phyloP scores from a whole-genome alignment of 2,329 filamentous ascomycete species.

The Ilyonectria mors-panacis region DNA sequence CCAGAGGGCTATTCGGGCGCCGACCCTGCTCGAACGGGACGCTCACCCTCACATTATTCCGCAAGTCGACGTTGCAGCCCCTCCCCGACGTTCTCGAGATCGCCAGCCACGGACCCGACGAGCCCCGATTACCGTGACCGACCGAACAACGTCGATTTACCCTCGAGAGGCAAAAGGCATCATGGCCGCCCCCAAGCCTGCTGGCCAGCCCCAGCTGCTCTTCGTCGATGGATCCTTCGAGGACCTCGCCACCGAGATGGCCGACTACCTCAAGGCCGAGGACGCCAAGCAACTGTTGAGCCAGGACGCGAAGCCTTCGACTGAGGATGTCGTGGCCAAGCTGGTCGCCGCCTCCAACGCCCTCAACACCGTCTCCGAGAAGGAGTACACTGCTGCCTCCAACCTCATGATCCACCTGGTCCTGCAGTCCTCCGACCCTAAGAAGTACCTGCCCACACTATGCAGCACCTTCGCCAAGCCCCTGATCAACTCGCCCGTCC shows the following conservation, averaged over 20 bases:
- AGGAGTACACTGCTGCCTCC: conserved; percentile 96
- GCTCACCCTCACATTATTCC: conserved; percentile 50
- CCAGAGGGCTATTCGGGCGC: conserved; percentile 57
- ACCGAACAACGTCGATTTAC: conserved; percentile 35
- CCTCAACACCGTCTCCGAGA: conserved; percentile 91
- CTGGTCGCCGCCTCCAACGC: conserved; percentile 84
- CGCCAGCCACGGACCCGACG: conserved; percentile 38
- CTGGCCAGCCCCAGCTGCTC: conserved; percentile 72
- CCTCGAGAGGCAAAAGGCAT: conserved; percentile 39
- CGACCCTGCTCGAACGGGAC: conserved; percentile 49
- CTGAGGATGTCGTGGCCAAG: conserved; percentile 91
- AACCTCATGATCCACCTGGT: conserved; percentile 97
- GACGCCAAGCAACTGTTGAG: conserved; percentile 83
- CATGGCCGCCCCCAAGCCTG: conserved; percentile 54
- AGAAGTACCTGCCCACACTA: conserved; percentile 88
- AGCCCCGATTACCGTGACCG: conserved; percentile 35
- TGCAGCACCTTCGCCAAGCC: conserved; percentile 93
- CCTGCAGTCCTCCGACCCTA: conserved; percentile 85
- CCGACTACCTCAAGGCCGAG: conserved; percentile 90
- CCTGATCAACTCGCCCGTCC: conserved; percentile 86
- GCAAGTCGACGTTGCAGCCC: conserved; percentile 48
- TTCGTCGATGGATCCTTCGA: conserved; percentile 94
- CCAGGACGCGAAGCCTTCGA: conserved; percentile 74
- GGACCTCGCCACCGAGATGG: conserved; percentile 94
- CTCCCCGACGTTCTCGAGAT: conserved; percentile 37